These are phyloP conservation scores for Citrullus amarus DNA, from an alignment of 306 rosid genomes.

Conservation along the genomic window DNA sequence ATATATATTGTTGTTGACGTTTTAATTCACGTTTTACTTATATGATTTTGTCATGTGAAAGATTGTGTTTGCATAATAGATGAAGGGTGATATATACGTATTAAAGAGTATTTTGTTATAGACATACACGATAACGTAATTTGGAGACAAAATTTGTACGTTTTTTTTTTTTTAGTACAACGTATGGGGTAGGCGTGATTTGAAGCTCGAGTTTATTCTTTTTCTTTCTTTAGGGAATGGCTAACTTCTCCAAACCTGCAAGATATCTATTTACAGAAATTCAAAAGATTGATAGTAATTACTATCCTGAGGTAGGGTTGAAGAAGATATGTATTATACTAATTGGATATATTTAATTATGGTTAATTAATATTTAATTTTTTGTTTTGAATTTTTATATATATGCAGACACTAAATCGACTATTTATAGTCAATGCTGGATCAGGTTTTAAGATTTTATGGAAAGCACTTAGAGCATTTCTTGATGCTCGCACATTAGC, in stretches of 20 bases:
- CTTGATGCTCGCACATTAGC: slow-evolving; percentile 60
- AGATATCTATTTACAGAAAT: slow-evolving; percentile 67
- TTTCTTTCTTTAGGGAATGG: slow-evolving; percentile 52
- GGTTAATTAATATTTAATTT: neutral
- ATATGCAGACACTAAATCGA: slow-evolving; percentile 57
- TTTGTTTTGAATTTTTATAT: neutral
- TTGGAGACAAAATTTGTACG: too few species aligned
- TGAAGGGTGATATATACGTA: too few species aligned
- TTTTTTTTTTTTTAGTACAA: too few species aligned
- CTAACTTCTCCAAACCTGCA: slow-evolving; percentile 89
- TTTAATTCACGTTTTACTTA: too few species aligned
- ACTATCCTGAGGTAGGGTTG: slow-evolving; percentile 69
- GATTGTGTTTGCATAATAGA: too few species aligned
- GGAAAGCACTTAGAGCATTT: slow-evolving; percentile 74
- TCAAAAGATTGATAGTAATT: slow-evolving; percentile 76
- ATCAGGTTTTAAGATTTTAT: slow-evolving; percentile 64
- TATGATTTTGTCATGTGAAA: too few species aligned
- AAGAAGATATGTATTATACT: too few species aligned
- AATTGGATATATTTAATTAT: neutral
- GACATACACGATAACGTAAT: too few species aligned
- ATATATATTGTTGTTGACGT: neutral
- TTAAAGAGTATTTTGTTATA: too few species aligned
- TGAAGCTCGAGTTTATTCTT: too few species aligned
- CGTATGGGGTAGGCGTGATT: too few species aligned
- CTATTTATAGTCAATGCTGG: slow-evolving; percentile 83